Base-by-base conservation (phyloP, 2,329 filamentous ascomycete genomes). In the Monilinia polystroma region DNA sequence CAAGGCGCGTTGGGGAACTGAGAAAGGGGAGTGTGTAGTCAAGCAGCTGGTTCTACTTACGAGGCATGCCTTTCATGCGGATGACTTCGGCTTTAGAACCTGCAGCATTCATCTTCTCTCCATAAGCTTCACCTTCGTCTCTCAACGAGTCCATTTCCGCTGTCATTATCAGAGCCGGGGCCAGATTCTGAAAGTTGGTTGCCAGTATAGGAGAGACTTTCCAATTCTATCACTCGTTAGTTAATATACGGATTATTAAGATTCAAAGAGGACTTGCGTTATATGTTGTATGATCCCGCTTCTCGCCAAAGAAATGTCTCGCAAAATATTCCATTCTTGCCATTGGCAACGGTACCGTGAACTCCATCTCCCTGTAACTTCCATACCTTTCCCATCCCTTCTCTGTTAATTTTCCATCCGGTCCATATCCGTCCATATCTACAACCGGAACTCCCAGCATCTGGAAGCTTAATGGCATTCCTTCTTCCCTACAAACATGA, bases 101-200 rank as follows among this genome's bases (percentile, higher is more conserved):
- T 20, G 66, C 71, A 35, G 67, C 67, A 20, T 68, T 67, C 66
- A 72, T 65, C 64, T 69, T 70, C 38, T 52, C 54, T 18, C 65
- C 69, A 63, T 71, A 72, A 26, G 49, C 68, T 41, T 77, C 74
- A 4, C 76, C 76, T 60, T 78, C 75, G 67, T 78, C 77, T n/a
- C 77, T 71, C 62, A 76, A 69, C 7, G 76, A 64, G 62, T 78
- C 77, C 64, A 78, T 76, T 58, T 78, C 77, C 2, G 77, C 77
- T 1, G 76, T 78, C 47, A 78, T 66, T 11, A 78, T 73, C 14
- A 78, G 73, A 1, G 76, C 75, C 1, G 70, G 73, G 0, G 76
- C 73, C 12, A 78, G 59, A 8, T 70, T 65, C 3, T 66, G 38
- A 20, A 78, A 75, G 16, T 72, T 72, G 6, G 70, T 70, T 8